These are phyloP conservation scores for Aspergillus wentii DNA, from an alignment of 495 filamentous ascomycete species.

Conservation along the genomic window DNA sequence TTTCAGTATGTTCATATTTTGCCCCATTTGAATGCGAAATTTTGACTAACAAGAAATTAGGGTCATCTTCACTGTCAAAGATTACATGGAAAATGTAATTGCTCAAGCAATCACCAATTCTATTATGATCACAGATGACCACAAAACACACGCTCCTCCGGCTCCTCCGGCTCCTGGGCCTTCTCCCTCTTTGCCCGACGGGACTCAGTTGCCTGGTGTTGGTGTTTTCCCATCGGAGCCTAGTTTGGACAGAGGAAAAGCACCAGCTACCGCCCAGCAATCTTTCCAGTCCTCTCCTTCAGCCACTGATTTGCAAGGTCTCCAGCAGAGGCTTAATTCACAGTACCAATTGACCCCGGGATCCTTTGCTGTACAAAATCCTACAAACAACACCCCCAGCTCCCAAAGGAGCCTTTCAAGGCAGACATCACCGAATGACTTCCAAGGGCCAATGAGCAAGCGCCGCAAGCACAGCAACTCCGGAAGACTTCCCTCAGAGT, in stretches of 20 bases:
- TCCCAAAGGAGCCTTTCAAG: constrained; percentile 60
- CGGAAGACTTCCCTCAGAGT: constrained; percentile 59
- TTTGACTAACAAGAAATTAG: constrained; percentile 20
- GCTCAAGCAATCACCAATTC: constrained; percentile 81
- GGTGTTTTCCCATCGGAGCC: constrained; percentile 40
- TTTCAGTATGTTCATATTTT: constrained; percentile 55
- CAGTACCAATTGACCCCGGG: constrained; percentile 36
- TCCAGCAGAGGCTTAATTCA: constrained; percentile 46
- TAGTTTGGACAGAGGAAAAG: constrained; percentile 23
- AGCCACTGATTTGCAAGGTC: constrained; percentile 48
- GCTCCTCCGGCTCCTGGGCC: constrained; percentile 30
- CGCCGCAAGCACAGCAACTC: constrained; percentile 70
- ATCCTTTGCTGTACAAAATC: constrained; percentile 29
- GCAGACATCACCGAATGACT: constrained; percentile 63
- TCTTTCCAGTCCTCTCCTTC: constrained; percentile 28
- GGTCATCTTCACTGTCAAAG: constrained; percentile 90
- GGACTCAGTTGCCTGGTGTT: constrained; percentile 38
- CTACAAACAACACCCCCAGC: constrained; percentile 34
- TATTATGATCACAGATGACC: constrained; percentile 95
- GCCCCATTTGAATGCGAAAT: neutral
- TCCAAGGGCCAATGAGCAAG: constrained; percentile 57
- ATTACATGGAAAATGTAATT: constrained; percentile 64
- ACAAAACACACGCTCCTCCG: constrained; percentile 69
- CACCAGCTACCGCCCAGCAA: constrained; percentile 20
- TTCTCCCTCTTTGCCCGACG: constrained; percentile 35